phyloP scores from a whole-genome alignment of 768 basidiomycete genomes.

The Clitopilus hobsonii region DNA sequence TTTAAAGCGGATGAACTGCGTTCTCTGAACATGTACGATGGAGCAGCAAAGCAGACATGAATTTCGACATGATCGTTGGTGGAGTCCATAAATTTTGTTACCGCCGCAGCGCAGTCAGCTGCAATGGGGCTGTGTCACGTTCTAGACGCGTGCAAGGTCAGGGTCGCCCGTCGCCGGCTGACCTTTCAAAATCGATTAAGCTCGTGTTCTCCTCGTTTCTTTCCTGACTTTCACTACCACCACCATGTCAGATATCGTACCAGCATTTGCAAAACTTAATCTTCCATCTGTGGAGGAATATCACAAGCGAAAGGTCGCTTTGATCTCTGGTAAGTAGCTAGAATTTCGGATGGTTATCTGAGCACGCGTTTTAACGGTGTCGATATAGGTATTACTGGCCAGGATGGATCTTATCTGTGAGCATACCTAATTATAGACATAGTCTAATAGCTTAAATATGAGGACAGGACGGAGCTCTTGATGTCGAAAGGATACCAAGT shows the following conservation, averaged over 20 bases:
- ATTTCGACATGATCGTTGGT: too few species aligned
- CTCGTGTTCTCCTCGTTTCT: constrained; percentile 2
- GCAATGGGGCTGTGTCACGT: background rate
- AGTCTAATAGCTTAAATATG: background rate
- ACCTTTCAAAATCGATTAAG: background rate
- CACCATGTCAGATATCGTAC: constrained; percentile 41
- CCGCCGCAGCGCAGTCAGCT: background rate
- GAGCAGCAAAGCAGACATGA: too few species aligned
- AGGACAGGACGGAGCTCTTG: constrained; percentile 71
- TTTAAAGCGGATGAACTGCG: too few species aligned
- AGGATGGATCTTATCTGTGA: constrained; percentile 94
- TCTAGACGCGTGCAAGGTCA: background rate
- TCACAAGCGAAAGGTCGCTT: constrained; percentile 85
- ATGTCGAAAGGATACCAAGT: constrained; percentile 88
- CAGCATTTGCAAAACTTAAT: constrained; percentile 46
- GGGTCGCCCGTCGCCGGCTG: too few species aligned
- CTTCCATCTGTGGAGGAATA: constrained; percentile 79
- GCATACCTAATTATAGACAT: constrained; percentile 17
- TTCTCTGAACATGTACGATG: too few species aligned
- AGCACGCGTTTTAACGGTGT: constrained; percentile 6
- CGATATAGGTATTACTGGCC: constrained; percentile 82
- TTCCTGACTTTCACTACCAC: constrained; percentile 5
- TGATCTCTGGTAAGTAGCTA: constrained; percentile 71
- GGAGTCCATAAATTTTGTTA: background rate
- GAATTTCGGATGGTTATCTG: background rate